Percentiles rank a stretch among this genome's conserved stretches.
Conservation (phyloP, 73 alveolate genomes). For the Paramecium tetraurelia region DNA sequence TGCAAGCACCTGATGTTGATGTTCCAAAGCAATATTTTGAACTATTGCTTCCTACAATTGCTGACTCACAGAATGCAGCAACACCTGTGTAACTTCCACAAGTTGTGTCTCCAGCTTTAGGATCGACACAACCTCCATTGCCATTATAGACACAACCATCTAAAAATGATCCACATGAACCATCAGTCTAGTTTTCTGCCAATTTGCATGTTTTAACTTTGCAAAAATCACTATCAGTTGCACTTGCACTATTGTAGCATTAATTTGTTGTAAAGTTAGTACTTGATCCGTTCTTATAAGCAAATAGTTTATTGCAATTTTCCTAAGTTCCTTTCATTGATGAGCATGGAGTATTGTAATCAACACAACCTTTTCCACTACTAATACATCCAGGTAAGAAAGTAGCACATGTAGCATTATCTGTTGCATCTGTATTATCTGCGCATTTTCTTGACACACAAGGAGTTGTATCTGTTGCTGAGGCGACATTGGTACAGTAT, state of each 20-base stretch:
- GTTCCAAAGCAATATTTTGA: neutral
- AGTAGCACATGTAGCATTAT: neutral
- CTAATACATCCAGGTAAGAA: constrained; percentile 8
- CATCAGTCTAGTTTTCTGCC: neutral
- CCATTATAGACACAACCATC: neutral
- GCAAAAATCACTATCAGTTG: neutral
- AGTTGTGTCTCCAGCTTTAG: neutral
- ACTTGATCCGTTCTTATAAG: neutral
- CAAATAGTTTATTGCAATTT: neutral
- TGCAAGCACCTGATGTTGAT: neutral
- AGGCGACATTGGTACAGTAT: neutral
- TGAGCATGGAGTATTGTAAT: neutral
- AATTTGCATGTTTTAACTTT: neutral
- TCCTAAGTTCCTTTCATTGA: neutral
- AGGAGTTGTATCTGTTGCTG: neutral
- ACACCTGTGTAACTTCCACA: neutral
- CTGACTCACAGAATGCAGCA: neutral
- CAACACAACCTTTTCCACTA: constrained; percentile 29
- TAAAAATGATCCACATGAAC: neutral
- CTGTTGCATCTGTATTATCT: neutral
- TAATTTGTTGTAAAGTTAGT: neutral
- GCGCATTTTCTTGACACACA: neutral
- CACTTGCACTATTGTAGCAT: neutral
- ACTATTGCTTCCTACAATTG: neutral
- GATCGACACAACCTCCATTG: neutral